These are phyloP conservation scores for Poronia punctata DNA, from an alignment of 495 filamentous ascomycete species.

Conservation along the genomic window DNA sequence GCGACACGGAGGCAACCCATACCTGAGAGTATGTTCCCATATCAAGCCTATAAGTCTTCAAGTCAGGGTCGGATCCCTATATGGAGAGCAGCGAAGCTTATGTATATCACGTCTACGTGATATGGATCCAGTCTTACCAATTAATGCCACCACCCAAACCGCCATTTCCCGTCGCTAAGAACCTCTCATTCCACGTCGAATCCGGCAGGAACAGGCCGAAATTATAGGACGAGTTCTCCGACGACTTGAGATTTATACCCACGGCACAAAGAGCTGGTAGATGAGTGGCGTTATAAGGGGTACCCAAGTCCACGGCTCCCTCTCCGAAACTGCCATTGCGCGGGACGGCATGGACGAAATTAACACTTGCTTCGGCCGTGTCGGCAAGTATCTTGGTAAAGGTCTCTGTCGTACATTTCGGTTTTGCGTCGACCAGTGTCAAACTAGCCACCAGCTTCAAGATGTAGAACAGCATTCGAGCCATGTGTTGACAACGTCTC, in stretches of 20 bases:
- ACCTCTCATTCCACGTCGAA: slow-evolving; percentile 40
- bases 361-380: slow-evolving; percentile 15
- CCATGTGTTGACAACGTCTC: slow-evolving; percentile 7
- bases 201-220: slow-evolving; percentile 46
- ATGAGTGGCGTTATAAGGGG: slow-evolving; percentile 32
- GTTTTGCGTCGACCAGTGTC: slow-evolving; percentile 4
- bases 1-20: background rate
- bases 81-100: too few species aligned
- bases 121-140: slow-evolving; percentile 18
- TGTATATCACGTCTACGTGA: too few species aligned
- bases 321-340: slow-evolving; percentile 27
- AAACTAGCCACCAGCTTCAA: slow-evolving; percentile 10
- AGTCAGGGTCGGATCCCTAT: background rate
- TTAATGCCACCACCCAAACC: slow-evolving; percentile 48
- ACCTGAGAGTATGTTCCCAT: slow-evolving; percentile 19
- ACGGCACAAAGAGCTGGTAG: slow-evolving; percentile 43
- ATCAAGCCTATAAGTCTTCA: slow-evolving; percentile 10
- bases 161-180: slow-evolving; percentile 51
- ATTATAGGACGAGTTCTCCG: slow-evolving; percentile 35
- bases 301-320: slow-evolving; percentile 25
- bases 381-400: slow-evolving; percentile 16
- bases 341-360: slow-evolving; percentile 19
- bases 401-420: slow-evolving; percentile 15
- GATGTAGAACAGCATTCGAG: too few species aligned
- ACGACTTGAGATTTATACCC: slow-evolving; percentile 38